Evolutionary conservation across 148 eudicot genomes (phyloP), one percentile per base, ranked within the genome.

Genomic region (Chenopodium berlandieri): DNA sequence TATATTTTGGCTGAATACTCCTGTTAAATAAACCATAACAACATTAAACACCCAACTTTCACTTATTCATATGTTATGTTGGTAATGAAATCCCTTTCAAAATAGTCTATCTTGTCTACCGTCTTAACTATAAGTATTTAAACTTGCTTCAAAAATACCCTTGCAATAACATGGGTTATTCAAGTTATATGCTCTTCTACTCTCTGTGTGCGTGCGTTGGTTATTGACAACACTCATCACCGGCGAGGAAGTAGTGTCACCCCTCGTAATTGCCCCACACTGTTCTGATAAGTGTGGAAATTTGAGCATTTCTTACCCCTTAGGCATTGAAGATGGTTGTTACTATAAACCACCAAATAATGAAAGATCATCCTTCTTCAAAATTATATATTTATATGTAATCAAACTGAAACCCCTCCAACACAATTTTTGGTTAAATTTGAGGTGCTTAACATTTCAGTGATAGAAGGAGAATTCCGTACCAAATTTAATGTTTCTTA

Each of bases 291-390:
- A 30, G 73, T 82, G 85, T n/a, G 85, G 85, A 47, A 62, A 78
- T 27, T 13, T 78, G 32, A 77, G 62, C 44, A 77, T 82, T 17
- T 81, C 84, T 1, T 82, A 82, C 65, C 84, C 84, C 47, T 82
- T 82, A 64, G 85, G 85, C 19, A 32, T 83, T 14, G 78, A 78
- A 63, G 32, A 83, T 8, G 81, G 85, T 4, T 83, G 85, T 37
- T 22, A 3, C n/a, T 69, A 76, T 70, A 4, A 62, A 32, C 2
- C 54, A 80, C 27, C 17, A 64, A 14, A 34, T 47, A 27, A 65
- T 17, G 23, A 65, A 2, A 65, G 2, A 8, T 14, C 1, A 10
- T 16, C n/a, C 9, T 73, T 58, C 52, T 48, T 48, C 52, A 48
- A 48, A 48, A 48, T 48, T 11, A 48, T 8, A 1, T 48, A 11